Conservation (phyloP, 1,284 basidiomycete species). For the Malassezia slooffiae region DNA sequence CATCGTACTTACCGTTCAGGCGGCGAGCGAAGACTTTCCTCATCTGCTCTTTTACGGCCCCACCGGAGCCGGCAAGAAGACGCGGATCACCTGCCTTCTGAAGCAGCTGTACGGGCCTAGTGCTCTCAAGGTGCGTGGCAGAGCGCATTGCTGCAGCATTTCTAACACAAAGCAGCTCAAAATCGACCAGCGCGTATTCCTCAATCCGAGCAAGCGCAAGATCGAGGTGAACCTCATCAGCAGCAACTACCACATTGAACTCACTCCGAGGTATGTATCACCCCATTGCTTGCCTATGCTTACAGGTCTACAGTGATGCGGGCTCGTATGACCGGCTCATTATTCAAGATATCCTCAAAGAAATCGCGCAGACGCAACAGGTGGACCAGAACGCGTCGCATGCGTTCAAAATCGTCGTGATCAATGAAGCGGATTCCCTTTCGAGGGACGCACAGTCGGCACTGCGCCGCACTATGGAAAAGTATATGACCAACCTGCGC, state of each 20-base stretch:
- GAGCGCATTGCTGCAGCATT: background rate
- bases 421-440: slow-evolving; percentile 92
- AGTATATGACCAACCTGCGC: slow-evolving; percentile 95
- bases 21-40: slow-evolving; percentile 63
- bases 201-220: slow-evolving; percentile 87
- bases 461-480: slow-evolving; percentile 90
- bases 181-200: slow-evolving; percentile 92
- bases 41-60: slow-evolving; percentile 97
- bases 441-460: slow-evolving; percentile 94
- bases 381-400: slow-evolving; percentile 91
- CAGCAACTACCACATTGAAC: slow-evolving; percentile 92
- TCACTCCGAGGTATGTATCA: slow-evolving; percentile 78
- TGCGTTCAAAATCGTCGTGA: slow-evolving; percentile 96
- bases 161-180: slow-evolving; percentile 58
- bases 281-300: background rate
- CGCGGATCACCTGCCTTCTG: slow-evolving; percentile 68
- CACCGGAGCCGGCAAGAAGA: slow-evolving; percentile 95
- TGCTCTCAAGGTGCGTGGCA: slow-evolving; percentile 69
- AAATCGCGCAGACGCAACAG: slow-evolving; percentile 97
- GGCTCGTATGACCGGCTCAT: slow-evolving; percentile 91
- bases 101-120: slow-evolving; percentile 81
- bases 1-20: slow-evolving; percentile 16
- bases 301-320: slow-evolving; percentile 60
- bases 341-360: slow-evolving; percentile 92
- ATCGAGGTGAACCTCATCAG: slow-evolving; percentile 85